Conservation (phyloP, 2,329 filamentous ascomycete species). For the Cadophora gregata region DNA sequence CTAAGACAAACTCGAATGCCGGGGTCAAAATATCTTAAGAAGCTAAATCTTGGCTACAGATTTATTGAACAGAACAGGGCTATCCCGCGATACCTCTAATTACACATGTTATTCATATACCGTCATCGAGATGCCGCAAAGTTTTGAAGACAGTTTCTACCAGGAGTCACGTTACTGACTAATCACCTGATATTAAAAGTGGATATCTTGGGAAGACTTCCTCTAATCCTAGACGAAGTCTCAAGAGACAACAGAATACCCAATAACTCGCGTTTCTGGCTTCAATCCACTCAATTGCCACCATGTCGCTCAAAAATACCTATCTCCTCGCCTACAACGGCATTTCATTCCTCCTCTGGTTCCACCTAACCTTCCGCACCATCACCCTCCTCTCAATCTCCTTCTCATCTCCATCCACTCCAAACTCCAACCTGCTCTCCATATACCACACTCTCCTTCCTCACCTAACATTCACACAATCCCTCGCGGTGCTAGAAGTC, state of each 20-base stretch:
- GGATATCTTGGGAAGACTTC: slow-evolving; percentile 5
- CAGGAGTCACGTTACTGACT: neutral
- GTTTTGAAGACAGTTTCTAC: neutral
- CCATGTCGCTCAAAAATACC: neutral
- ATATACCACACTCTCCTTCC: slow-evolving; percentile 7
- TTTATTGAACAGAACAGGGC: too few relatives aligned
- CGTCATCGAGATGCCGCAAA: neutral
- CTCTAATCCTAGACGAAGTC: neutral
- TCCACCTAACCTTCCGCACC: neutral
- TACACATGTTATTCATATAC: too few relatives aligned
- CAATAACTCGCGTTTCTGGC: neutral
- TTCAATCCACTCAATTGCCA: neutral
- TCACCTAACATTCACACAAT: neutral
- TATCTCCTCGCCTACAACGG: slow-evolving; percentile 10
- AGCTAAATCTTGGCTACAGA: too few relatives aligned
- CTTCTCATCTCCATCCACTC: neutral
- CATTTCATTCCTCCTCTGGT: slow-evolving; percentile 5
- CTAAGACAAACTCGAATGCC: too few relatives aligned
- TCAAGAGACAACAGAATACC: neutral
- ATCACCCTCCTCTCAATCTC: neutral
- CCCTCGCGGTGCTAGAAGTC: slow-evolving; percentile 2
- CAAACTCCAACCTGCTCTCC: neutral
- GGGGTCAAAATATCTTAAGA: too few relatives aligned
- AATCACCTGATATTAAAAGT: slow-evolving; percentile 11
- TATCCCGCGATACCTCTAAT: too few relatives aligned